Base-by-base conservation (phyloP, 75 land plant species). In the Pseudotsuga menziesii region DNA sequence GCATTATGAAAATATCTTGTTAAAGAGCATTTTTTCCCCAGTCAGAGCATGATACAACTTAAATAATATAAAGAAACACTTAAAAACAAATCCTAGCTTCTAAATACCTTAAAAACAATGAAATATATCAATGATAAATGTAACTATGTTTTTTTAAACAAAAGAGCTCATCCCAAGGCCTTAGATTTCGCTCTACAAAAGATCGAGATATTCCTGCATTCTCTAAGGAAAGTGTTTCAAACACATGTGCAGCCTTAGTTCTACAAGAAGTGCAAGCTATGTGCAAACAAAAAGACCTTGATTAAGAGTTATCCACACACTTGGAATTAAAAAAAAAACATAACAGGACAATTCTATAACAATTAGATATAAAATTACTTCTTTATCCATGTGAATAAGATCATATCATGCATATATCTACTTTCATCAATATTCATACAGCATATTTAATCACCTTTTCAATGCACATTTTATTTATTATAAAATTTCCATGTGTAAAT, bases 201-300 rank as follows among this genome's bases (percentile, higher is more conserved):
- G 71, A 73, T 69, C 85, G 86, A 72, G 72, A 73, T 59, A 87
- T 76, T 13, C 89, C 87, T n/a, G 89, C 86, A 81, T 82, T 91
- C 78, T 95, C 98, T 78, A 91, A 71, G 22, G 96, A 88, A 76
- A 95, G 62, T 32, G 92, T 91, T 59, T 96, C 90, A 72, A 95
- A 91, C 36, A 95, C 82, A 80, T 95, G 85, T 95, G 96, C 32
- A 95, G 80, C 78, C 93, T 93, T 76, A 92, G 72, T 25, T 96
- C 98, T 61, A 95, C 88, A 27, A 90, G 69, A 29, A 95, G 86
- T 77, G 89, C 92, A 66, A 93, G 82, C 98, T 95, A 80, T 78
- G 73, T 7, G 77, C 48, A 19, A 29, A 0, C 32, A 29, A 29
- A 29, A 29, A 29, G 0, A 29, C 32, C 32, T 29, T 29, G 32